A percentile compares a stretch with the other conserved stretches of the same genome.
phyloP scores from a whole-genome alignment of 2,329 filamentous ascomycete species.

The Aphanoascus verrucosus region DNA sequence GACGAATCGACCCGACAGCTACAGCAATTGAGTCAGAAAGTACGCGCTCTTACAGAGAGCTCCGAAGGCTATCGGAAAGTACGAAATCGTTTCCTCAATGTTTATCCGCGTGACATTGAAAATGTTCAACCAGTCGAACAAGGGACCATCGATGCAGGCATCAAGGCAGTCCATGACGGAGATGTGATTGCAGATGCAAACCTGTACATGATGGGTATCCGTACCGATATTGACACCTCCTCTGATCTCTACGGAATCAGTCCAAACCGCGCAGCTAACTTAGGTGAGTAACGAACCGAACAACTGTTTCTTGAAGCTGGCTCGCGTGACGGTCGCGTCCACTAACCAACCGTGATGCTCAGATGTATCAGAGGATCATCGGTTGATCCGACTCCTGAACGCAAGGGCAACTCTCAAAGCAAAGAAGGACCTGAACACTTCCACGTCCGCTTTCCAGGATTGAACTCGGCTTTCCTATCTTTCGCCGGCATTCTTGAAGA shows the following conservation, averaged over 20 bases:
- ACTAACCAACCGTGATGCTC: neutral
- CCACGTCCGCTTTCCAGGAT: neutral
- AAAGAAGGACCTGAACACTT: neutral
- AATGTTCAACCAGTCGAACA: neutral
- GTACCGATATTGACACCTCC: neutral
- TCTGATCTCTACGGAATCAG: neutral
- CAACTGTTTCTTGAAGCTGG: neutral
- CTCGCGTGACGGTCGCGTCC: neutral
- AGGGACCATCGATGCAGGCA: neutral
- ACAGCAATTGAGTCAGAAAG: neutral
- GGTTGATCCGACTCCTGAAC: neutral
- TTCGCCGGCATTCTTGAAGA: neutral
- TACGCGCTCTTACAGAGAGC: neutral
- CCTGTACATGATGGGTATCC: neutral
- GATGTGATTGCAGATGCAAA: neutral
- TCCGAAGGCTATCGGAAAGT: neutral
- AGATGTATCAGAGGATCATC: neutral
- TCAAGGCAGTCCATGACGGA: neutral
- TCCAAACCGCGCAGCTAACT: neutral
- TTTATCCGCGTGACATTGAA: neutral
- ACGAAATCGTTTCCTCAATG: neutral
- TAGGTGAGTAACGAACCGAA: neutral
- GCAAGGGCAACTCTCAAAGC: neutral
- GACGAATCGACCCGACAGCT: neutral
- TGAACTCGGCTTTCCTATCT: neutral